A percentile compares a stretch with the other conserved stretches of the same genome.
Evolutionary conservation across 2,329 filamentous ascomycete species (phyloP).

Genomic region (Fusarium sp.): DNA sequence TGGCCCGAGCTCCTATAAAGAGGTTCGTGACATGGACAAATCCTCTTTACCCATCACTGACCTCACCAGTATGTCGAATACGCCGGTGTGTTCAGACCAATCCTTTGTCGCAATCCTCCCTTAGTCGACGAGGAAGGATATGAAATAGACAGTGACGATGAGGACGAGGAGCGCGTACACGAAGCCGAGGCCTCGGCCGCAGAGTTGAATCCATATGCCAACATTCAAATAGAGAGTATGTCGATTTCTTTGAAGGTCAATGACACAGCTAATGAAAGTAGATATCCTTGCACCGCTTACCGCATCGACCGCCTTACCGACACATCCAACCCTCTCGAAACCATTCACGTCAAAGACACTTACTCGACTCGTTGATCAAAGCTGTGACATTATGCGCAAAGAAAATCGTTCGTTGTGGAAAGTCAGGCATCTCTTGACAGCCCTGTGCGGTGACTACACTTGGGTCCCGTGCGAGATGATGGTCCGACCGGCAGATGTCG

Average conservation of each 20-base stretch:
- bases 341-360: slow-evolving; percentile 81
- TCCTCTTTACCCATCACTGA: slow-evolving; percentile 40
- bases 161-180: slow-evolving; percentile 72
- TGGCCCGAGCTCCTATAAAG: slow-evolving; percentile 76
- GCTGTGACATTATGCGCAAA: slow-evolving; percentile 76
- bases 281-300: slow-evolving; percentile 81
- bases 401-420: slow-evolving; percentile 79
- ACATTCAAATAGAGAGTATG: slow-evolving; percentile 77
- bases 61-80: slow-evolving; percentile 73
- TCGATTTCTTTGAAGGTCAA: slow-evolving; percentile 26
- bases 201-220: slow-evolving; percentile 79
- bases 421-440: slow-evolving; percentile 78
- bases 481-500: slow-evolving; percentile 66
- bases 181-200: slow-evolving; percentile 72
- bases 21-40: slow-evolving; percentile 60
- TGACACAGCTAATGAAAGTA: slow-evolving; percentile 54
- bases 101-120: slow-evolving; percentile 79
- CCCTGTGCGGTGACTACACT: slow-evolving; percentile 78
- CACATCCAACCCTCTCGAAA: slow-evolving; percentile 78
- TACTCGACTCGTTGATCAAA: slow-evolving; percentile 76
- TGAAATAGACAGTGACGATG: slow-evolving; percentile 78
- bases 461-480: slow-evolving; percentile 72
- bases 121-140: slow-evolving; percentile 83
- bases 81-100: slow-evolving; percentile 76
- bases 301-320: slow-evolving; percentile 77